These are phyloP conservation scores for Lasiodiplodia gonubiensis DNA, from an alignment of 2,329 filamentous ascomycete genomes.

Conservation along the genomic window DNA sequence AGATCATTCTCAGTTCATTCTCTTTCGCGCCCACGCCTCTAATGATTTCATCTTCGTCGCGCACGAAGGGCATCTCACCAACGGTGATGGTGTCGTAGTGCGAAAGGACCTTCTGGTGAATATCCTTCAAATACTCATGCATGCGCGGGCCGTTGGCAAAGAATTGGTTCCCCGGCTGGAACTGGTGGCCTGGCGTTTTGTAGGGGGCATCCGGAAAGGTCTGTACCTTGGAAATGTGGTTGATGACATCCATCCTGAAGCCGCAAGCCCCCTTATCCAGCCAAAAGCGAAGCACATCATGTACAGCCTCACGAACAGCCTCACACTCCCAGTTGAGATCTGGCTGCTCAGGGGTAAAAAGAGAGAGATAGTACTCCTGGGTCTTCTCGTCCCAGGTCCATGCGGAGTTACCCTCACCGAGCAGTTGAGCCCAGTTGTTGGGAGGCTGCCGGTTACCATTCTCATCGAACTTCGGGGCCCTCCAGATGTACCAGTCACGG, in stretches of 20 bases:
- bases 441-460: conserved; percentile 63
- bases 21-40: conserved; percentile 49
- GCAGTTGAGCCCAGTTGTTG: conserved; percentile 57
- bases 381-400: conserved; percentile 56
- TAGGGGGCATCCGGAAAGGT: conserved; percentile 51
- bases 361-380: conserved; percentile 54
- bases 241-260: conserved; percentile 57
- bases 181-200: conserved; percentile 47
- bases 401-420: conserved; percentile 47
- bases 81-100: conserved; percentile 65
- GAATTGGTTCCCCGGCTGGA: conserved; percentile 56
- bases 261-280: conserved; percentile 54
- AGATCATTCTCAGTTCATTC: conserved; percentile 56
- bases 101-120: conserved; percentile 59
- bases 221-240: conserved; percentile 54
- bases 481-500: conserved; percentile 76
- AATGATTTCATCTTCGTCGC: conserved; percentile 51
- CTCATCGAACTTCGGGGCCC: conserved; percentile 59
- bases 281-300: conserved; percentile 56
- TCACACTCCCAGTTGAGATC: conserved; percentile 57
- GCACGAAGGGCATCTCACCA: conserved; percentile 64
- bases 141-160: conserved; percentile 64
- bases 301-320: conserved; percentile 51
- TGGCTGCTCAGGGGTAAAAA: conserved; percentile 55
- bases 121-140: conserved; percentile 62